Evolutionary conservation across 306 rosid genomes (phyloP).

Genomic region (Fagus crenata): DNA sequence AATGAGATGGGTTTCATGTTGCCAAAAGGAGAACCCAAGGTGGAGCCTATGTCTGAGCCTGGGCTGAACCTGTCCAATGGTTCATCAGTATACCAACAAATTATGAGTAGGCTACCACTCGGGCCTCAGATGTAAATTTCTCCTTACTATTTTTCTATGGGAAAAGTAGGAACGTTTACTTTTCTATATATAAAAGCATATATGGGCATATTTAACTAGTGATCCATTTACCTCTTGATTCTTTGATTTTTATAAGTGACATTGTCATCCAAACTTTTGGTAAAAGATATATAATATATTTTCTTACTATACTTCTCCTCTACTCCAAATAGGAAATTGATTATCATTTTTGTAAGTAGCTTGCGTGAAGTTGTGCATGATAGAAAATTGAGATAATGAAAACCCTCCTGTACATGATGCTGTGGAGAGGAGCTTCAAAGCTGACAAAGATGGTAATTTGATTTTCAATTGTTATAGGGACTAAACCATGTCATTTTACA

Average conservation of each 20-base stretch:
- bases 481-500: too few species aligned
- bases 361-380: too few species aligned
- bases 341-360: too few species aligned
- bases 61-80: constrained; percentile 62
- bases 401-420: too few species aligned
- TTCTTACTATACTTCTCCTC: neutral
- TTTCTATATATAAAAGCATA: constrained; percentile 21
- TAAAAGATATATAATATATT: neutral
- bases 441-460: too few species aligned
- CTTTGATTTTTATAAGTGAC: neutral
- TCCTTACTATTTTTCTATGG: constrained; percentile 36
- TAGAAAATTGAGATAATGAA: too few species aligned
- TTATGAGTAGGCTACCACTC: constrained; percentile 88
- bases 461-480: too few species aligned
- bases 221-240: constrained; percentile 5
- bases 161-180: constrained; percentile 33
- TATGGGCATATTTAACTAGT: neutral
- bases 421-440: too few species aligned
- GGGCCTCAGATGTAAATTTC: constrained; percentile 75
- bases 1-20: constrained; percentile 68
- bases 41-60: constrained; percentile 58
- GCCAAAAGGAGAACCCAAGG: constrained; percentile 86
- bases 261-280: neutral
- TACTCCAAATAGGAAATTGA: too few species aligned
- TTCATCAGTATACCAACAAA: constrained; percentile 67